These are phyloP conservation scores for Vigna reflexopilosa DNA, from an alignment of 306 rosid species.

Conservation along the genomic window DNA sequence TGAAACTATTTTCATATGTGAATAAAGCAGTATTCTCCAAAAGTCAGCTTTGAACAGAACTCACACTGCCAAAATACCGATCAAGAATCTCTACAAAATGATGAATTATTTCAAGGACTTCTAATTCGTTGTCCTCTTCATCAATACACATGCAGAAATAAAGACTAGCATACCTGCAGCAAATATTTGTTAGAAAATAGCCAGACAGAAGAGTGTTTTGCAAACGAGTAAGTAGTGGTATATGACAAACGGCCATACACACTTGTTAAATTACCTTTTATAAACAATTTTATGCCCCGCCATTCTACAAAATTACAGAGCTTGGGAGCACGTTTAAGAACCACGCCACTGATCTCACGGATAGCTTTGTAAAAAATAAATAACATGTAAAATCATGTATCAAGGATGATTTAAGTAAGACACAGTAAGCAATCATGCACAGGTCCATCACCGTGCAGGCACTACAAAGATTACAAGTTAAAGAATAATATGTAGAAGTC, in stretches of 20 bases:
- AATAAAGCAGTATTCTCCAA: not conserved
- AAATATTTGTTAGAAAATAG: slow-evolving; percentile 6
- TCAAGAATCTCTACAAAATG: slow-evolving; percentile 92
- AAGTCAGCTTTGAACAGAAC: slow-evolving; percentile 44
- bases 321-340: slow-evolving; percentile 87
- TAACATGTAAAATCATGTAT: slow-evolving; percentile 13
- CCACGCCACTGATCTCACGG: slow-evolving; percentile 87
- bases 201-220: slow-evolving; percentile 18
- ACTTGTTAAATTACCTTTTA: slow-evolving; percentile 66
- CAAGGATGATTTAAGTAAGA: not conserved
- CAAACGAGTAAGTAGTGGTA: not conserved
- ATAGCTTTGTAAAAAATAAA: slow-evolving; percentile 48
- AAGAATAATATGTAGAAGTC: not conserved
- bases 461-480: not conserved
- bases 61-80: slow-evolving; percentile 94
- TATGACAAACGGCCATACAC: slow-evolving; percentile 3
- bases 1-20: not conserved
- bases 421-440: not conserved
- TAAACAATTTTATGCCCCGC: slow-evolving; percentile 95
- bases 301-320: slow-evolving; percentile 96
- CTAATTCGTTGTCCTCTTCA: slow-evolving; percentile 85
- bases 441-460: not conserved
- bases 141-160: slow-evolving; percentile 96
- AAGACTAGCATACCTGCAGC: slow-evolving; percentile 90
- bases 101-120: slow-evolving; percentile 88